Conservation (phyloP, 2,329 filamentous ascomycete genomes). For the Emergomyces orientalis region DNA sequence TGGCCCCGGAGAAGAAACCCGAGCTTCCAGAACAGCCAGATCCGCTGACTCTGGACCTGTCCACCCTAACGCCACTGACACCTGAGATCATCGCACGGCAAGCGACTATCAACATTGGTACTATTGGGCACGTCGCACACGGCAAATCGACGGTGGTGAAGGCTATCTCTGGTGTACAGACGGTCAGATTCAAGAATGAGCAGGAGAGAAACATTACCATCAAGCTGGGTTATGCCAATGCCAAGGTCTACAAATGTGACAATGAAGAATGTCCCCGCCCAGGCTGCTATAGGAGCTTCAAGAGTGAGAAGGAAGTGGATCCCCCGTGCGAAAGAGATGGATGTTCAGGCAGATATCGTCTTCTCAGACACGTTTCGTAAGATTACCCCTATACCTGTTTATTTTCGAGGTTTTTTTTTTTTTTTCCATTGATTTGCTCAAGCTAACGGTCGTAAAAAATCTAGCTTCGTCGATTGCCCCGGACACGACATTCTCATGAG, state of each 20-base stretch:
- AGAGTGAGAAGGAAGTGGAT: slow-evolving; percentile 98
- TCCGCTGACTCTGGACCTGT: slow-evolving; percentile 76
- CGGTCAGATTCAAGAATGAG: slow-evolving; percentile 99
- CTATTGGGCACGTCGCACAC: slow-evolving; percentile 97
- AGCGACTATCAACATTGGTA: slow-evolving; percentile 98
- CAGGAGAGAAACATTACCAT: slow-evolving; percentile 98
- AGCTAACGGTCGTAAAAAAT: neutral
- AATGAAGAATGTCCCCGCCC: slow-evolving; percentile 83
- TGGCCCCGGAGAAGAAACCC: slow-evolving; percentile 52
- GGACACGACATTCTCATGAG: slow-evolving; percentile 99
- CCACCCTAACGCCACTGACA: slow-evolving; percentile 70
- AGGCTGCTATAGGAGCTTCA: slow-evolving; percentile 92
- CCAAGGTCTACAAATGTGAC: slow-evolving; percentile 99
- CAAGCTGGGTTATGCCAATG: slow-evolving; percentile 98
- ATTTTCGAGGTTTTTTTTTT: neutral
- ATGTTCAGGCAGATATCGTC: slow-evolving; percentile 75
- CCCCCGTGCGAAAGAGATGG: slow-evolving; percentile 91
- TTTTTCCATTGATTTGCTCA: neutral
- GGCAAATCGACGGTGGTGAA: slow-evolving; percentile 98
- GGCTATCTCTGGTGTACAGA: slow-evolving; percentile 97
- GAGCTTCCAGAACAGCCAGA: slow-evolving; percentile 84
- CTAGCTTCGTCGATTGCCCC: slow-evolving; percentile 91
- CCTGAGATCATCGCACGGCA: slow-evolving; percentile 96
- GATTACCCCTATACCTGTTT: slow-evolving; percentile 25
- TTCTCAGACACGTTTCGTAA: slow-evolving; percentile 87